A percentile compares a stretch with the other conserved stretches of the same genome.
These are phyloP conservation scores for Psilocybe mexicana DNA, from an alignment of 1,284 basidiomycete genomes.

Conservation along the genomic window DNA sequence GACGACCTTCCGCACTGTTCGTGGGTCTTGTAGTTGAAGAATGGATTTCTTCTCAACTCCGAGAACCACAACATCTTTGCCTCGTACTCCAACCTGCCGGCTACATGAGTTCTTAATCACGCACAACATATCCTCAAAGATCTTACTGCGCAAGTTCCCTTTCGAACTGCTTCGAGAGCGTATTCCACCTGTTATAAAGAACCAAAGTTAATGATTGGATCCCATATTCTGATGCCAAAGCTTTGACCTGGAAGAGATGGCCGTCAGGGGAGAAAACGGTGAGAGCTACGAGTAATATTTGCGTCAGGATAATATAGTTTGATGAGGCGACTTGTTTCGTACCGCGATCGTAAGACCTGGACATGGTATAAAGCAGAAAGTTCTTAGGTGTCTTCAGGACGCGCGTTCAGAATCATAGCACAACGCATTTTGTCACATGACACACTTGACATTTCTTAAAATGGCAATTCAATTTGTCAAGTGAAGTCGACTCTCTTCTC, in stretches of 20 bases:
- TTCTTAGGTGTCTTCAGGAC: slow-evolving; percentile 34
- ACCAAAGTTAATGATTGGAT: slow-evolving; percentile 7
- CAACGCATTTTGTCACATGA: slow-evolving; percentile 34
- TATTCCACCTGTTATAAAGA: slow-evolving; percentile 84
- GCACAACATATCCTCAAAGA: background rate
- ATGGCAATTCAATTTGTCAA: background rate
- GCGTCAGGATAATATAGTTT: background rate
- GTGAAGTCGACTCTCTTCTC: background rate
- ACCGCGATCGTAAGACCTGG: slow-evolving; percentile 82
- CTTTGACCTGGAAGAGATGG: slow-evolving; percentile 83
- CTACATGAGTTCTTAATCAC: background rate
- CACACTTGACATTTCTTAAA: background rate
- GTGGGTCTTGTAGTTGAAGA: slow-evolving; percentile 95
- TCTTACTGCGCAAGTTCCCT: slow-evolving; percentile 95
- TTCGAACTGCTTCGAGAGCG: slow-evolving; percentile 93
- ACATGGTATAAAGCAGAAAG: slow-evolving; percentile 45
- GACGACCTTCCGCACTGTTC: slow-evolving; percentile 97
- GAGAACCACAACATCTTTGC: slow-evolving; percentile 92
- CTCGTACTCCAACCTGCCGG: slow-evolving; percentile 88
- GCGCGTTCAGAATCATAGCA: slow-evolving; percentile 50
- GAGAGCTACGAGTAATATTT: slow-evolving; percentile 55
- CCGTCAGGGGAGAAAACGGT: slow-evolving; percentile 96
- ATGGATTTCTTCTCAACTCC: slow-evolving; percentile 99
- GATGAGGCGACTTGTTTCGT: slow-evolving; percentile 19
- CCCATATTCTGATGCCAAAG: slow-evolving; percentile 9